Evolutionary conservation across 805 yeast species (phyloP), one percentile per base, ranked within the genome.

Genomic region (Metschnikowia arizonensis): DNA sequence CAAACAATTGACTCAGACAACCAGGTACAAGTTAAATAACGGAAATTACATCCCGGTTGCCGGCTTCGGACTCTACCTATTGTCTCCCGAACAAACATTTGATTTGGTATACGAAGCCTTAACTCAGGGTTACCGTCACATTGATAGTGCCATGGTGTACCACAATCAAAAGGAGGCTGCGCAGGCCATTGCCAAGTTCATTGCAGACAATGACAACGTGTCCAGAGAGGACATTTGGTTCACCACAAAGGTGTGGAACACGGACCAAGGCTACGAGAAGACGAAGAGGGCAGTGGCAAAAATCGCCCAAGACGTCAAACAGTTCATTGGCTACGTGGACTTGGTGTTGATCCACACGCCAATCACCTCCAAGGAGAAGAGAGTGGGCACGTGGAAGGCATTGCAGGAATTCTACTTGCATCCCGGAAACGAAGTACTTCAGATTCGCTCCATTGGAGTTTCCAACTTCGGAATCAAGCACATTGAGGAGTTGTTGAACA

Each of bases 121-220:
- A 47, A 63, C 70, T 26, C 66, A 61, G 11, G 95, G 95, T 0
- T 86, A 83, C 61, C 75, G 93, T 53, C 91, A 83, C 56, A 66
- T 86, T 47, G 93, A 87, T 58, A 69, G 83, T 15, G 96, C 95
- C 5, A 79, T 74, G 8, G 62, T 63, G n/a, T 87, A 87, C 65
- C 65, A 68, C 9, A 86, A 86, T 64, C 88, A 85, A 59, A 52
- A 52, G 12, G 84, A 81, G 51, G 79, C 79, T 4, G 81, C 80
- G 15, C 69, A 73, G 39, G 93, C 84, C 4, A 76, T 85, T 35
- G 62, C 69, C 15, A 59, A 65, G 42, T 85, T 79, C 72, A 49
- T 82, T 18, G 54, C 68, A 29, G 78, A 74, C 44, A 68, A 73
- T 45, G 47, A 47, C 3, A 32, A 38, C 19, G 63, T 61, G 5